Conservation (phyloP, 441 rosid species). For the Capsella rubella region DNA sequence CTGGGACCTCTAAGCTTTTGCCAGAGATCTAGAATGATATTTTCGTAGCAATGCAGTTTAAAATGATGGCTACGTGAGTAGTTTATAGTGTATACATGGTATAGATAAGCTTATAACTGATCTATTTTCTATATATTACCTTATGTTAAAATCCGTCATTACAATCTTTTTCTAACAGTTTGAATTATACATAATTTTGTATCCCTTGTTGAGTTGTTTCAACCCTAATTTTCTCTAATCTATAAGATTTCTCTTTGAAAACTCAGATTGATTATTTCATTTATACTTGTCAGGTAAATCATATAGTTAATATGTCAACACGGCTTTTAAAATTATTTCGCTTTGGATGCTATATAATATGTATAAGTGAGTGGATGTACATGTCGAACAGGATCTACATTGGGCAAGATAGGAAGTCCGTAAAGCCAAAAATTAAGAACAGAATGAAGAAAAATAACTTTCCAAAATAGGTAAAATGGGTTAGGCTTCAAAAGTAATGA, state of each 20-base stretch:
- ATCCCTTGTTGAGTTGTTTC: not conserved
- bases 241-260: not conserved
- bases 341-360: not conserved
- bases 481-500: slow-evolving; percentile 41
- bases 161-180: not conserved
- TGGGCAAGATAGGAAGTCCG: slow-evolving; percentile 16
- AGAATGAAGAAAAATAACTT: slow-evolving; percentile 25
- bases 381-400: slow-evolving; percentile 14
- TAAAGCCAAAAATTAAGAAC: slow-evolving; percentile 25
- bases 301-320: not conserved
- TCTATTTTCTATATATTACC: not conserved
- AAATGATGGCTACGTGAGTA: not conserved
- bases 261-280: not conserved
- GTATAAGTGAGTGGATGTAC: slow-evolving; percentile 35
- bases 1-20: too few species aligned
- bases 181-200: not conserved
- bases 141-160: not conserved
- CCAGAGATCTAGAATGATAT: not conserved
- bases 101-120: not conserved
- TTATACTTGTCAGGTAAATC: not conserved
- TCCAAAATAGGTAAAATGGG: slow-evolving; percentile 47
- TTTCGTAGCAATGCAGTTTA: not conserved
- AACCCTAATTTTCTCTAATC: not conserved
- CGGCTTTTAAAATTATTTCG: not conserved
- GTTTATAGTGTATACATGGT: not conserved